Conservation (phyloP, 345 rosid genomes). For the Hypericum perforatum region DNA sequence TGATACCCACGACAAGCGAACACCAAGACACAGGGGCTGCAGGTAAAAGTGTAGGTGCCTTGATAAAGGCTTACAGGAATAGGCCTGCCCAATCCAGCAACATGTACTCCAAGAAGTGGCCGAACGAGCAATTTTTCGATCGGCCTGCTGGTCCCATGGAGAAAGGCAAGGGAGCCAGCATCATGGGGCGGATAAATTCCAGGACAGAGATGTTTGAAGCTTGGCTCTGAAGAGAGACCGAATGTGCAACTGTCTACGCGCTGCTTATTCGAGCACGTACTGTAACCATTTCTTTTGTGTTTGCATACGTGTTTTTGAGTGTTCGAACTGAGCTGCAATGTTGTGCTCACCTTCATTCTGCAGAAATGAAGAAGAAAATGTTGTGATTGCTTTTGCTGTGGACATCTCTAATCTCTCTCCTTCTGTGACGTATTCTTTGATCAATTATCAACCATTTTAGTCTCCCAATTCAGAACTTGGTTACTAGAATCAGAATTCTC, state of each 20-base stretch:
- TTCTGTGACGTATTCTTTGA: too few species aligned
- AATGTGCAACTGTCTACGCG: constrained; percentile 15
- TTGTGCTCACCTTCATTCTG: neutral
- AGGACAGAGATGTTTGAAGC: constrained; percentile 66
- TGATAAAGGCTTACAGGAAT: constrained; percentile 10
- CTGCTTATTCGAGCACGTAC: constrained; percentile 7
- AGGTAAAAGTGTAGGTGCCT: constrained; percentile 15
- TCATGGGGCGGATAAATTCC: constrained; percentile 42
- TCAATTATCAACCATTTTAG: too few species aligned
- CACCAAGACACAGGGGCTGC: constrained; percentile 12
- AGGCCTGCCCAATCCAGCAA: constrained; percentile 17
- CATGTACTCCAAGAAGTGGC: constrained; percentile 26
- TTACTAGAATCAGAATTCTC: neutral
- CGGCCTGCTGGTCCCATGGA: constrained; percentile 21
- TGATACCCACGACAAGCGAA: constrained; percentile 16
- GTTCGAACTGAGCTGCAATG: constrained; percentile 5
- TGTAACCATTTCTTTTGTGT: constrained; percentile 7
- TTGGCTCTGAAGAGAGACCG: constrained; percentile 47
- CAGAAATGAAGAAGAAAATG: too few species aligned
- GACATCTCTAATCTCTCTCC: too few species aligned
- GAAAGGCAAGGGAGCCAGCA: constrained; percentile 30
- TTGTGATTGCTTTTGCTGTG: too few species aligned
- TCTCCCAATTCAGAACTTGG: too few species aligned
- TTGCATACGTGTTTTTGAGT: constrained; percentile 1
- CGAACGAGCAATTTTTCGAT: constrained; percentile 23